phyloP scores from a whole-genome alignment of 768 basidiomycete genomes.

The Leccinum arenicola region DNA sequence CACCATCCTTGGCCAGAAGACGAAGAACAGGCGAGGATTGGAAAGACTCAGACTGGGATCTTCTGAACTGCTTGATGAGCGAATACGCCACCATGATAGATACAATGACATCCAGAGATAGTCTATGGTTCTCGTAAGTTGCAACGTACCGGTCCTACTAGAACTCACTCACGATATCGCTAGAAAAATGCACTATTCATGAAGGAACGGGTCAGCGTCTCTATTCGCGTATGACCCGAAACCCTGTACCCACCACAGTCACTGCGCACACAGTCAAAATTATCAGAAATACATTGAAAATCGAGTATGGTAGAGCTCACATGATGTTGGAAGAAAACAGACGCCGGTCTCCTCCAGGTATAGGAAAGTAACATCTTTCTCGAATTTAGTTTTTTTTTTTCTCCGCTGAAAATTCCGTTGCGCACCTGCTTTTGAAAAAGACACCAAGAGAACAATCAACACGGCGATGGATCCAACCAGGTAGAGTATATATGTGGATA shows the following conservation, averaged over 20 bases:
- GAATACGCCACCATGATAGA: constrained; percentile 5
- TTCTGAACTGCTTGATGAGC: constrained; percentile 1
- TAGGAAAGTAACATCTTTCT: background rate
- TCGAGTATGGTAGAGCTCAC: background rate
- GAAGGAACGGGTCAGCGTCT: background rate
- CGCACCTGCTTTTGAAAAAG: background rate
- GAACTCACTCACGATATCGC: constrained; percentile 1
- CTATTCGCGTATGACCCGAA: no score
- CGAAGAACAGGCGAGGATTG: background rate
- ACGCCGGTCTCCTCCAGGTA: background rate
- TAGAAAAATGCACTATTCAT: constrained; percentile 2
- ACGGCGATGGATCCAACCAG: background rate
- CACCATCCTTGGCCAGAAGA: constrained; percentile 9
- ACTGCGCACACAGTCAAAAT: background rate
- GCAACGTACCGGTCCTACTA: background rate
- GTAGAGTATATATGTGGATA: constrained; percentile 13
- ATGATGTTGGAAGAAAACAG: background rate
- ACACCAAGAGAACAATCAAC: background rate
- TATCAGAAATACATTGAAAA: background rate
- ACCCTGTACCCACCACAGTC: background rate
- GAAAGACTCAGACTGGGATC: background rate
- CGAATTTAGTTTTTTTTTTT: background rate
- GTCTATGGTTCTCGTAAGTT: background rate
- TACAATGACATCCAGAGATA: background rate
- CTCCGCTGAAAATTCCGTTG: background rate